A percentile compares a stretch with the other conserved stretches of the same genome.
Conservation (phyloP, 2,329 filamentous ascomycete species). For the Fusarium liriodendri region DNA sequence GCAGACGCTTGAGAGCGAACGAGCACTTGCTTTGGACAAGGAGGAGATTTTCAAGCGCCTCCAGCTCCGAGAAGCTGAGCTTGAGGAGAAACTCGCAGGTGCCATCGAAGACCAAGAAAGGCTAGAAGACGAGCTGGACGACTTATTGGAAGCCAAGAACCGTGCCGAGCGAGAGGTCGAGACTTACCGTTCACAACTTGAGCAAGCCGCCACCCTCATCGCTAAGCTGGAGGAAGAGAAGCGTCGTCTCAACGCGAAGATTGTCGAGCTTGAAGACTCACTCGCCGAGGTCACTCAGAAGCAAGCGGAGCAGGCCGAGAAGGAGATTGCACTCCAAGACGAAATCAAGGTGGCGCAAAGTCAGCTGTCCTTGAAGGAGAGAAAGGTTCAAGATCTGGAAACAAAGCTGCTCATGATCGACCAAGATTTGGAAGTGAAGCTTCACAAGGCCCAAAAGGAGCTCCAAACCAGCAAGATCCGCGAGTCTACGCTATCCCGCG, state of each 20-base stretch:
- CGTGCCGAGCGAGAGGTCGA: slow-evolving; percentile 87
- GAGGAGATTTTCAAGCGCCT: slow-evolving; percentile 99
- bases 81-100: slow-evolving; percentile 91
- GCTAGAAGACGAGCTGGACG: slow-evolving; percentile 92
- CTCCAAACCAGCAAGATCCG: slow-evolving; percentile 78
- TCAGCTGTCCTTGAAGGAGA: slow-evolving; percentile 87
- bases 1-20: slow-evolving; percentile 94
- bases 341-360: slow-evolving; percentile 94
- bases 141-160: slow-evolving; percentile 88
- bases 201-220: slow-evolving; percentile 92
- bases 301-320: slow-evolving; percentile 78
- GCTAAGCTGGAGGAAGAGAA: slow-evolving; percentile 89
- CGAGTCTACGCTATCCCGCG: slow-evolving; percentile 79
- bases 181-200: slow-evolving; percentile 81
- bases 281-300: slow-evolving; percentile 77
- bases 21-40: slow-evolving; percentile 95
- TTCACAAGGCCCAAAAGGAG: slow-evolving; percentile 82
- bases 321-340: slow-evolving; percentile 81
- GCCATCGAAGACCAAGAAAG: slow-evolving; percentile 95
- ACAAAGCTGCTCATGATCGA: slow-evolving; percentile 84
- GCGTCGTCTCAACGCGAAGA: slow-evolving; percentile 73
- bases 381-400: slow-evolving; percentile 90
- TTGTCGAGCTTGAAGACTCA: slow-evolving; percentile 76
- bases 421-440: slow-evolving; percentile 88
- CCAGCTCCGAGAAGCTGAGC: slow-evolving; percentile 88